These are phyloP conservation scores for Sporothrix pallida DNA, from an alignment of 2,329 filamentous ascomycete species.

Conservation along the genomic window DNA sequence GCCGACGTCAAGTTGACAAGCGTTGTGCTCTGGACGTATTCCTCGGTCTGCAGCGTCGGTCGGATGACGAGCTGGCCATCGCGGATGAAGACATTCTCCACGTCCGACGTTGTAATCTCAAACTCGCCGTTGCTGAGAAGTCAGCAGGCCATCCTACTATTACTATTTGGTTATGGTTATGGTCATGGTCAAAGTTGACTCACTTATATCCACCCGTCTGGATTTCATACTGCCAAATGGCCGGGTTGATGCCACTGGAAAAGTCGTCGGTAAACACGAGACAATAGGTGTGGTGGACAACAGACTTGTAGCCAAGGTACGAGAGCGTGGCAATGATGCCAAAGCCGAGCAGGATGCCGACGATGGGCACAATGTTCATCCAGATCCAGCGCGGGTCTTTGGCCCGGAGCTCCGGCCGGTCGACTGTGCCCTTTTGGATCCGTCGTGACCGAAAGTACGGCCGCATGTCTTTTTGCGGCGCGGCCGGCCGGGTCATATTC, in stretches of 20 bases:
- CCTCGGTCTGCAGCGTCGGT: conserved; percentile 31
- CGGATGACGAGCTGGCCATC: conserved; percentile 35
- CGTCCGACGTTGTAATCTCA: conserved; percentile 31
- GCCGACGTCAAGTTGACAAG: conserved; percentile 45
- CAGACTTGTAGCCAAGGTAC: conserved; percentile 24
- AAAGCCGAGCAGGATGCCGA: conserved; percentile 24
- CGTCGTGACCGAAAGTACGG: conserved; percentile 35
- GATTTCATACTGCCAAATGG: conserved; percentile 34
- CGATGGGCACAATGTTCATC: conserved; percentile 34
- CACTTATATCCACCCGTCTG: conserved; percentile 35
- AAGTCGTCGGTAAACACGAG: conserved; percentile 36
- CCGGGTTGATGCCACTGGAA: conserved; percentile 34
- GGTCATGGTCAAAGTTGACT: background rate
- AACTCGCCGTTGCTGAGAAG: conserved; percentile 23
- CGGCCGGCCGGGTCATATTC: background rate
- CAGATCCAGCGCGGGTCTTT: conserved; percentile 33
- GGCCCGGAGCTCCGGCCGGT: conserved; percentile 30
- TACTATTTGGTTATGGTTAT: too few relatives aligned
- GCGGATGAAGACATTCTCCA: conserved; percentile 34
- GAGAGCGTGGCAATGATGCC: conserved; percentile 16
- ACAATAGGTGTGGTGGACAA: conserved; percentile 31
- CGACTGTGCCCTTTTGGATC: conserved; percentile 32
- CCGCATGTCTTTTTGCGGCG: background rate
- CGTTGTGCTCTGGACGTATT: conserved; percentile 25
- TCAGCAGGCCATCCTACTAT: background rate